Conservation (phyloP, 2,329 filamentous ascomycete species). For the Cyanodermella asteris region DNA sequence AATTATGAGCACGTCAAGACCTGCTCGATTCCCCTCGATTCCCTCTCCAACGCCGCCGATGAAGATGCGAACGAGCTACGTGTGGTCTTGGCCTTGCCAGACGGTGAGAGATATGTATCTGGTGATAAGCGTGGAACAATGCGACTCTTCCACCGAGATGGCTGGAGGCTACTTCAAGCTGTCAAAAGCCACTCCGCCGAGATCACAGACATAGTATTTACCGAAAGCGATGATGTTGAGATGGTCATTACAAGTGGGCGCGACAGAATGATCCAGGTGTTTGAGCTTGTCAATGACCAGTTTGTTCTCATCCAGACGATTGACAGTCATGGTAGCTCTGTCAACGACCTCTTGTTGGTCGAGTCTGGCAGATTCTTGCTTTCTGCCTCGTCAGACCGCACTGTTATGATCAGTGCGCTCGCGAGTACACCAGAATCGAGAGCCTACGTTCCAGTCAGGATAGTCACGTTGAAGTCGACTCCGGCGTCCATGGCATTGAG, state of each 20-base stretch:
- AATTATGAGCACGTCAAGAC: no score
- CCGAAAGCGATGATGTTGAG: constrained; percentile 35
- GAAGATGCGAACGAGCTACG: constrained; percentile 34
- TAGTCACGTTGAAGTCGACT: constrained; percentile 66
- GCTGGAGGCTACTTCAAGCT: constrained; percentile 40
- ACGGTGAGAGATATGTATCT: constrained; percentile 48
- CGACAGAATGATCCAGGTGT: constrained; percentile 87
- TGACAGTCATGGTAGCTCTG: constrained; percentile 73
- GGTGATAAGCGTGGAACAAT: constrained; percentile 77
- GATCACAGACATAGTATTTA: constrained; percentile 56
- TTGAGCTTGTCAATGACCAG: constrained; percentile 33
- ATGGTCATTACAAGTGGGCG: constrained; percentile 66
- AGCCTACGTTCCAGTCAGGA: constrained; percentile 55
- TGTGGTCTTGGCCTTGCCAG: constrained; percentile 34
- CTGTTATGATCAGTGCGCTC: constrained; percentile 60
- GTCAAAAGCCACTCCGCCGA: constrained; percentile 74
- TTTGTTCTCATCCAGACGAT: constrained; percentile 78
- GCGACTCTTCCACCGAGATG: constrained; percentile 40
- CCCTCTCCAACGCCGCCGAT: constrained; percentile 23
- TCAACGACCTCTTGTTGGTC: constrained; percentile 55
- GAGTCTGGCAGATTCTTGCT: constrained; percentile 49
- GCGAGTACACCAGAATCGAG: constrained; percentile 43
- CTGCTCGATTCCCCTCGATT: constrained; percentile 56
- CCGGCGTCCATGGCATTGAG: constrained; percentile 65
- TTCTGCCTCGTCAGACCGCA: constrained; percentile 75